Evolutionary conservation across 352 stramenopile genomes (phyloP).

Genomic region (Phytophthora nicotianae): DNA sequence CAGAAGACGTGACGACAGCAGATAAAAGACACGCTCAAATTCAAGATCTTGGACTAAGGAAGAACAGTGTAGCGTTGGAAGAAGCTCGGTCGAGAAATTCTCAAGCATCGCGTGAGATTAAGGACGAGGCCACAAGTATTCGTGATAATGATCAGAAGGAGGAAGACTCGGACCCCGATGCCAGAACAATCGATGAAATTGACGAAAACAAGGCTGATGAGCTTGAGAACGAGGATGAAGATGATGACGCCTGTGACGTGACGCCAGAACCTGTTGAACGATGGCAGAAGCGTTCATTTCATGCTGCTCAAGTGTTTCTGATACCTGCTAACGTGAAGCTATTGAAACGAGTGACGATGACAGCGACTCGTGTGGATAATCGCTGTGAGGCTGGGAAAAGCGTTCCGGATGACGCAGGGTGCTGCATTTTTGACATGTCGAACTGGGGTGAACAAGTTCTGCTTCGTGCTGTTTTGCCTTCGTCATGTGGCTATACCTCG

Average conservation of each 20-base stretch:
- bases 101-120: background rate
- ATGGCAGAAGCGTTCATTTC: conserved; percentile 54
- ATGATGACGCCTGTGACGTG: background rate
- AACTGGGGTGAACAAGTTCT: conserved; percentile 63
- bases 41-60: conserved; percentile 28
- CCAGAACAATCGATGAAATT: background rate
- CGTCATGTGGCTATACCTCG: conserved; percentile 27
- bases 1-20: conserved; percentile 54
- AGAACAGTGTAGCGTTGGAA: conserved; percentile 22
- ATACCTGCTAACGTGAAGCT: conserved; percentile 41
- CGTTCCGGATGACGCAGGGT: conserved; percentile 47
- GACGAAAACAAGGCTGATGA: background rate
- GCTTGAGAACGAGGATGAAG: background rate
- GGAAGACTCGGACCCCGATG: background rate
- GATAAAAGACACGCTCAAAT: conserved; percentile 33
- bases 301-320: conserved; percentile 45
- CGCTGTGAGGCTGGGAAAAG: conserved; percentile 37
- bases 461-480: conserved; percentile 26
- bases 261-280: conserved; percentile 5
- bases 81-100: background rate
- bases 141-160: conserved; percentile 10
- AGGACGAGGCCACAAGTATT: background rate
- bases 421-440: conserved; percentile 61
- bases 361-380: conserved; percentile 44
- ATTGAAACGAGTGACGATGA: conserved; percentile 42